Percentiles rank a stretch among this genome's conserved stretches.
Conservation (phyloP, 2,329 filamentous ascomycete genomes). For the Mycosphaerella sp. region DNA sequence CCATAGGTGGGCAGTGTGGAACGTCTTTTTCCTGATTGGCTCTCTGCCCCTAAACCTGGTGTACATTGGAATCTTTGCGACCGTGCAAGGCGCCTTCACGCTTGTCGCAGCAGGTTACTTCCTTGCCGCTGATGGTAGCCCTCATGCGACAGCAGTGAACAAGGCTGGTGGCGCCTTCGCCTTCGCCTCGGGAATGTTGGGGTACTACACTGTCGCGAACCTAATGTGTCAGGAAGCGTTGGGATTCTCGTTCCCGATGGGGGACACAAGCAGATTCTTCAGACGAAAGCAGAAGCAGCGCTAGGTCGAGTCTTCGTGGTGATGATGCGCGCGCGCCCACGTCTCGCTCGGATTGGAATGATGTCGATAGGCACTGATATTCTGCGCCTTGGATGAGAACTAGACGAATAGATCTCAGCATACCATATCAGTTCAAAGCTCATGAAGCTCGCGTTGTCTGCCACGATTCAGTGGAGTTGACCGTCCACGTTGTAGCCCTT, state of each 20-base stretch:
- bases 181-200: conserved; percentile 43
- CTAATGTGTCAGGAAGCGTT: conserved; percentile 39
- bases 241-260: conserved; percentile 37
- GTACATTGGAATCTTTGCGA: conserved; percentile 45
- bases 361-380: too few species aligned
- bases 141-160: conserved; percentile 35
- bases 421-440: too few species aligned
- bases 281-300: conserved; percentile 26
- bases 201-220: conserved; percentile 43
- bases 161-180: conserved; percentile 44
- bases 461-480: too few species aligned
- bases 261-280: conserved; percentile 40
- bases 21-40: conserved; percentile 43
- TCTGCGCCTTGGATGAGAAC: too few species aligned
- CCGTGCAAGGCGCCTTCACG: conserved; percentile 42
- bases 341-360: too few species aligned
- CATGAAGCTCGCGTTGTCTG: too few species aligned
- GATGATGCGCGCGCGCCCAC: too few species aligned
- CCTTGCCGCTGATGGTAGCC: conserved; percentile 40
- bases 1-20: conserved; percentile 42
- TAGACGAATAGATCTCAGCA: too few species aligned
- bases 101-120: conserved; percentile 43
- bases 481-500: too few species aligned
- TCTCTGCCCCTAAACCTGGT: conserved; percentile 44
- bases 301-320: not conserved